Base-by-base conservation (phyloP, 768 basidiomycete genomes). In the Astraeus odoratus region DNA sequence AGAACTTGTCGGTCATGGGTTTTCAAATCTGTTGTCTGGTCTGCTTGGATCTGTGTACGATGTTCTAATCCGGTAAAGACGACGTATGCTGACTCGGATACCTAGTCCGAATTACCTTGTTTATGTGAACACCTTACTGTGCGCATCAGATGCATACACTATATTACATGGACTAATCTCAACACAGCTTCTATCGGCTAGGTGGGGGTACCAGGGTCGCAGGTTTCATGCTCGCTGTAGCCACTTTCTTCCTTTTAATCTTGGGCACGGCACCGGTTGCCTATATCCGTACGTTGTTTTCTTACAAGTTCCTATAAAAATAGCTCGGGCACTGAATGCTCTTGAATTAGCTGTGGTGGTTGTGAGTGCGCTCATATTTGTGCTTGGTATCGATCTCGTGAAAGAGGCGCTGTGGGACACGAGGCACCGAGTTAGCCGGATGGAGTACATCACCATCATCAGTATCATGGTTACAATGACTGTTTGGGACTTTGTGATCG, bases 351-450 rank as follows among this genome's bases (percentile, higher is more conserved):
- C 92, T 46, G 83, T 97, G 24, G 83, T 90, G 78, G 83, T 95
- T 4, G 92, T 97, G 12, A 83, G 84, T 1, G 83, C 91, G 2
- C 71, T 99, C 44, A 97, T 98, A 50, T 94, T 92, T 53, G 92
- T 96, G 8, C 75, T 98, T 26, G 96, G 94, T 0, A 77, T 97
- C 41, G 95, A 98, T 53, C 79, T 99, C 30, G 80, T 91, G 31
- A 95, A 94, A 57, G 95, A 97, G 64, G 94, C 96, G 0, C 61
- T 97, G 8, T 98, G 94, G 94, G 95, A 99, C 66, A 94, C 94
- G 8, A 71, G 90, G 37, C 77, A 88, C 65, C 81, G 93, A 13
- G 90, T 90, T 18, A 92, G 81, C 72, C 70, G 82, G 66, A 72
- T 73, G 39, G 87, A 90, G 57, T 91, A 90, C 52, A 73, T 90